A percentile compares a stretch with the other conserved stretches of the same genome.
These are phyloP conservation scores for Crithidia fasciculata DNA, from an alignment of 208 protist species.

Conservation along the genomic window DNA sequence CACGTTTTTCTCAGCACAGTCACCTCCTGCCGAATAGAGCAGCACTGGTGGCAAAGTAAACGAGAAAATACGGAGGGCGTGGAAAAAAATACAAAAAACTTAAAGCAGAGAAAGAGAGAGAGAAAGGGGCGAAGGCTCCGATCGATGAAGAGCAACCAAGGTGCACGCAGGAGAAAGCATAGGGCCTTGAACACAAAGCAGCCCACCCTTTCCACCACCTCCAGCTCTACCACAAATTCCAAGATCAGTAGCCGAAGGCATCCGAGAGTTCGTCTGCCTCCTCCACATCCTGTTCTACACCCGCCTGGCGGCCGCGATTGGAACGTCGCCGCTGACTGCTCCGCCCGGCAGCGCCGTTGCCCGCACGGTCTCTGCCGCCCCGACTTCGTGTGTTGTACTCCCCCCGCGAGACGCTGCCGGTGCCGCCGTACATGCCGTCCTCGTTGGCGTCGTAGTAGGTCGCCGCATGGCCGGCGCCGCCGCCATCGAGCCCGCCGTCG, in stretches of 20 bases:
- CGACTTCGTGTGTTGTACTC: slow-evolving; percentile 13
- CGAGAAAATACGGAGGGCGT: too few relatives aligned
- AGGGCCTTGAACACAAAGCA: too few relatives aligned
- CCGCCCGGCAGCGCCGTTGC: slow-evolving; percentile 18
- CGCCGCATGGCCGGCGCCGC: background rate
- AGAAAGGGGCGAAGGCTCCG: too few relatives aligned
- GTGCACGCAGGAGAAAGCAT: too few relatives aligned
- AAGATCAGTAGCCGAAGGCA: slow-evolving; percentile 17
- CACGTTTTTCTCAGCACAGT: background rate
- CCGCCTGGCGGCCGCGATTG: slow-evolving; percentile 20
- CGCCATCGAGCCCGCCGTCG: background rate
- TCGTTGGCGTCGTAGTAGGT: slow-evolving; percentile 30
- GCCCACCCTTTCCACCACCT: too few relatives aligned
- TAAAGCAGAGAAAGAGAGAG: too few relatives aligned
- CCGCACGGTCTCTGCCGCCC: background rate
- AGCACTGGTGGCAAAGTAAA: too few relatives aligned
- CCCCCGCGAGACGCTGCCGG: slow-evolving; percentile 7
- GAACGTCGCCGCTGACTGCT: slow-evolving; percentile 16
- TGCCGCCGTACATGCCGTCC: slow-evolving; percentile 20
- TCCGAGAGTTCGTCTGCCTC: slow-evolving; percentile 45
- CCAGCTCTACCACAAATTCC: too few relatives aligned
- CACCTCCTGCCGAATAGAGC: too few relatives aligned
- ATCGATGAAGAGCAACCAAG: too few relatives aligned
- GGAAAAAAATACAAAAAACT: too few relatives aligned
- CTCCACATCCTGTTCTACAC: slow-evolving; percentile 36